Percentiles rank a stretch among this genome's conserved stretches.
Evolutionary conservation across 441 rosid species (phyloP).

Genomic region (Pelargonium exstipulatum): DNA sequence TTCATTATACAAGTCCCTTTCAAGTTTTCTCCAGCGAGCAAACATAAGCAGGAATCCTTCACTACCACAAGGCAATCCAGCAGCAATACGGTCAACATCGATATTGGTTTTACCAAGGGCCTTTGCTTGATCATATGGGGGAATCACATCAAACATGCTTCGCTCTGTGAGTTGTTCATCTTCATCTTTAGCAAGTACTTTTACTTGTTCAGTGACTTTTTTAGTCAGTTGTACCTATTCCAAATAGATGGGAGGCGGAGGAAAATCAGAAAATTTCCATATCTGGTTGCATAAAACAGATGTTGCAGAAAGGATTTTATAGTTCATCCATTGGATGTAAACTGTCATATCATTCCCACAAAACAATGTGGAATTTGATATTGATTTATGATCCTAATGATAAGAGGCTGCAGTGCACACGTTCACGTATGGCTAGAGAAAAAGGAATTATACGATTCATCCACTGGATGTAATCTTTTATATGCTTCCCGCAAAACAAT

Average conservation of each 20-base stretch:
- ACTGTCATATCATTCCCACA: neutral
- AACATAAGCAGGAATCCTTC: constrained; percentile 99
- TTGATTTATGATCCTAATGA: neutral
- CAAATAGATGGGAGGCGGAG: constrained; percentile 5
- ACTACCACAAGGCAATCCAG: constrained; percentile 99
- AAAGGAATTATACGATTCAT: neutral
- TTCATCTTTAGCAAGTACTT: constrained; percentile 88
- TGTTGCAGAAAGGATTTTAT: neutral
- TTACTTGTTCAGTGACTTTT: constrained; percentile 95
- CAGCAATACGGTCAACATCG: constrained; percentile 94
- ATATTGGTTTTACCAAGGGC: constrained; percentile 98
- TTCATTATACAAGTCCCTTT: constrained; percentile 95
- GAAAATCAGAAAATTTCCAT: constrained; percentile 11
- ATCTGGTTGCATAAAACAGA: neutral
- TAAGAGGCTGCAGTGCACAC: neutral
- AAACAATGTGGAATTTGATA: neutral
- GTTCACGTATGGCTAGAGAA: neutral
- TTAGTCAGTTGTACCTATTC: constrained; percentile 68
- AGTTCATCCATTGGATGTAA: neutral
- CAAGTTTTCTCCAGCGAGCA: constrained; percentile 99
- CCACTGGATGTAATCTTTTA: neutral
- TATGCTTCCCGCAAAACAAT: neutral
- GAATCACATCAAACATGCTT: constrained; percentile 60
- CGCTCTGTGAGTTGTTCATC: constrained; percentile 85
- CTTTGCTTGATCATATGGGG: constrained; percentile 97